Evolutionary conservation across 352 stramenopile genomes (phyloP).

Genomic region (Globisporangium spiculum): DNA sequence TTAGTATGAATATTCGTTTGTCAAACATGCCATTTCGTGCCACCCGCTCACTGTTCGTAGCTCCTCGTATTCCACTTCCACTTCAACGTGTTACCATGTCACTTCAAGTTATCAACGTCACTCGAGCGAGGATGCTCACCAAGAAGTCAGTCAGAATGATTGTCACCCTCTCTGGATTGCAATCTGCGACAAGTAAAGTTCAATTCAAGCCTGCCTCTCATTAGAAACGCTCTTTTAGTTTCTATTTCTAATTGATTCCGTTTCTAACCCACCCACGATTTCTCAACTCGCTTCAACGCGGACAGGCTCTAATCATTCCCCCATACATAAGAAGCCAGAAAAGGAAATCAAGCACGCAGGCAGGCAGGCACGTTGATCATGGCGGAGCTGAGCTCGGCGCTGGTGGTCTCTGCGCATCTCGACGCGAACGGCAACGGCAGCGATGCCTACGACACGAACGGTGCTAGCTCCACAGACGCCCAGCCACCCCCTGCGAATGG

Average conservation of each 20-base stretch:
- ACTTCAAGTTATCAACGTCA: background rate
- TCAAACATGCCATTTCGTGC: background rate
- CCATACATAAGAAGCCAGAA: slow-evolving; percentile 6
- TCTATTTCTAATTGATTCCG: background rate
- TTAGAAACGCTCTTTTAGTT: background rate
- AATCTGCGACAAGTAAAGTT: background rate
- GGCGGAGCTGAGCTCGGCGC: slow-evolving; percentile 3
- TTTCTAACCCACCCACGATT: background rate
- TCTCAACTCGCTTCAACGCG: slow-evolving; percentile 2
- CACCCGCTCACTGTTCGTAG: background rate
- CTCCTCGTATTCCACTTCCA: background rate
- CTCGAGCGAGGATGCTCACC: background rate
- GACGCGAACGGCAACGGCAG: background rate
- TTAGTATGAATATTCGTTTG: background rate
- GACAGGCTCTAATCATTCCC: background rate
- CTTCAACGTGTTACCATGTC: background rate
- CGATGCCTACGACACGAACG: background rate
- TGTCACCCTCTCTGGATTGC: background rate
- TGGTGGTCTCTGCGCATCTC: background rate
- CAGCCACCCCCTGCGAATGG: background rate
- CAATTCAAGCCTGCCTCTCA: background rate
- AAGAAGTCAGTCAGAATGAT: background rate
- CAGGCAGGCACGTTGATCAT: background rate
- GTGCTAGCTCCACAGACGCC: background rate
- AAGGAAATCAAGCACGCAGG: background rate